These are phyloP conservation scores for Talaromyces amestolkiae DNA, from an alignment of 2,329 filamentous ascomycete genomes.

Conservation along the genomic window DNA sequence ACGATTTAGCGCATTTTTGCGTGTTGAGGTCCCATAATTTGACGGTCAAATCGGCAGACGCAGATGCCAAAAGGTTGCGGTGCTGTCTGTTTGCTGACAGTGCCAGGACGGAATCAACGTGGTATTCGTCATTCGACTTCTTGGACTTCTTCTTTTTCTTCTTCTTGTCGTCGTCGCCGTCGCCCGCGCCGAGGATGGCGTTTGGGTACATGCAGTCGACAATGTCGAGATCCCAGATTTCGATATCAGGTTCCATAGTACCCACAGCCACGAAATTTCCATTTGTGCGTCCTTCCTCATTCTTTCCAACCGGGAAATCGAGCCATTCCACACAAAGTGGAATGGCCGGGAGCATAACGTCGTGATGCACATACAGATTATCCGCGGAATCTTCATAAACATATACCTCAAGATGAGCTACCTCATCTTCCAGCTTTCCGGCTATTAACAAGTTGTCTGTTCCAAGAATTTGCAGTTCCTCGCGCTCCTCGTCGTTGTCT, in stretches of 20 bases:
- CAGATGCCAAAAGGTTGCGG: slow-evolving; percentile 89
- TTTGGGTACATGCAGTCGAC: slow-evolving; percentile 98
- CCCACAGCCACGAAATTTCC: slow-evolving; percentile 94
- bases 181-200: slow-evolving; percentile 81
- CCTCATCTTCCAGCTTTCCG: slow-evolving; percentile 93
- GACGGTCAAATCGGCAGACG: slow-evolving; percentile 92
- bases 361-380: slow-evolving; percentile 98
- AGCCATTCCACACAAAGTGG: slow-evolving; percentile 95
- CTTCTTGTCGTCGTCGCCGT: slow-evolving; percentile 47
- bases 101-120: slow-evolving; percentile 89
- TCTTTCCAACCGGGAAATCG: slow-evolving; percentile 80
- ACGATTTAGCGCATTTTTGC: slow-evolving; percentile 89
- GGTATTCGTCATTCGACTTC: slow-evolving; percentile 86
- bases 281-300: slow-evolving; percentile 60
- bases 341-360: slow-evolving; percentile 97
- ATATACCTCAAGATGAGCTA: slow-evolving; percentile 94
- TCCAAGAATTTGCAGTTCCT: slow-evolving; percentile 88
- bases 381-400: slow-evolving; percentile 94
- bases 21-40: slow-evolving; percentile 98
- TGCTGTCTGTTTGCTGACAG: slow-evolving; percentile 91
- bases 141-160: slow-evolving; percentile 71
- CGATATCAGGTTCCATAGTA: slow-evolving; percentile 97
- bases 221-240: slow-evolving; percentile 95
- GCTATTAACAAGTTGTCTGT: slow-evolving; percentile 91
- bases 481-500: slow-evolving; percentile 82